Evolutionary conservation across 148 eudicot species (phyloP), one percentile per base, ranked within the genome.

Genomic region (Silene conica): DNA sequence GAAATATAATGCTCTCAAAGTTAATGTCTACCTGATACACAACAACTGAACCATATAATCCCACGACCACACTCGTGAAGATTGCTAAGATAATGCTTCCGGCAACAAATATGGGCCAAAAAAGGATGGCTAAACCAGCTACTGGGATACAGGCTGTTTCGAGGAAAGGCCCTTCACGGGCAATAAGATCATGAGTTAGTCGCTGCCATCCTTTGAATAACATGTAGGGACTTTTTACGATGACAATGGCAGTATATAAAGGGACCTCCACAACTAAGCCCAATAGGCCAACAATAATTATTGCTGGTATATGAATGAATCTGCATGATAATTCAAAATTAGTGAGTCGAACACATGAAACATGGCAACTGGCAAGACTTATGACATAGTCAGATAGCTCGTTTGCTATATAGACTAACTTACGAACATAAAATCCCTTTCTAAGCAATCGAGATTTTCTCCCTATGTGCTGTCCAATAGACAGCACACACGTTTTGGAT

Each of bases 111-210:
- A 95, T 81, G 0, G 99, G 99, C 99, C 99, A 95, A 69, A 92
- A 74, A 54, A 95, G 82, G 79, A 92, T 95, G 4, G 97, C 73
- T 61, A 95, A 74, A 77, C 97, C 99, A 55, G 99, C 99, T 85
- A 95, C 71, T 3, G 97, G 99, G 57, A 95, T 85, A 73, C 99
- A 95, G 41, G 91, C 99, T 15, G 92, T 92, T 80, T 95, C 99
- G 14, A 95, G 82, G 78, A 95, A 95, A 25, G 96, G 97, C 58
- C 97, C 99, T 79, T 95, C 96, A 9, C 97, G 89, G 80, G 88
- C 85, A 10, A 95, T 80, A 60, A 95, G 87, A 81, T 95, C 99
- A 28, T 89, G 91, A 67, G 84, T 82, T 19, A 95, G 81, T 25
- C 99, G 76, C 14, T 87, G 90, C 97, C 99, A 95, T 4, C 99